Evolutionary conservation across 257 asterid genomes (phyloP).

Genomic region (Nicotiana undulata): DNA sequence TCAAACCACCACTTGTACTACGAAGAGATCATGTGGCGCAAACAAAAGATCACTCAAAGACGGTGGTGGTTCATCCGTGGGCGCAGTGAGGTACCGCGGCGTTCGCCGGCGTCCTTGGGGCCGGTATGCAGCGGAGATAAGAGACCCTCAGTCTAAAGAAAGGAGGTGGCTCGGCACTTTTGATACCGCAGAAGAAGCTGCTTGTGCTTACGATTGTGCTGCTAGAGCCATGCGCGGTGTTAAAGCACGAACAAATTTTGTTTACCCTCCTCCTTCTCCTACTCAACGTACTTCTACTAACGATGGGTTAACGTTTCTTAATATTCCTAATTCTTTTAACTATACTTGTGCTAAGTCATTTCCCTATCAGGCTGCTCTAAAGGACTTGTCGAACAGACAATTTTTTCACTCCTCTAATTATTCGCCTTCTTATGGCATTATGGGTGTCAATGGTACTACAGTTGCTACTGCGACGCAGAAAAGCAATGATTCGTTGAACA

Average conservation of each 20-base stretch:
- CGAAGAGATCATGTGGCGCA: slow-evolving; percentile 26
- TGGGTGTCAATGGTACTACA: neutral
- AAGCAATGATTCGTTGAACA: neutral
- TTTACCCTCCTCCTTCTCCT: slow-evolving; percentile 47
- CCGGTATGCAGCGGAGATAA: slow-evolving; percentile 85
- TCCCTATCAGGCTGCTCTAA: neutral
- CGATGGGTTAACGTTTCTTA: neutral
- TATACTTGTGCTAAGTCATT: neutral
- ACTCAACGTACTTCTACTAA: slow-evolving; percentile 4
- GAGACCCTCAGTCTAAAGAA: slow-evolving; percentile 85
- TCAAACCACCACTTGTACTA: slow-evolving; percentile 15
- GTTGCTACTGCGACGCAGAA: neutral
- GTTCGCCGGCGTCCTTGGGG: slow-evolving; percentile 99
- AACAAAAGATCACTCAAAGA: slow-evolving; percentile 48
- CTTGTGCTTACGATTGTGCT: slow-evolving; percentile 87
- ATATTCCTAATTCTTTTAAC: neutral
- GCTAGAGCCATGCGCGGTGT: slow-evolving; percentile 95
- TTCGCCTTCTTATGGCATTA: slow-evolving; percentile 24
- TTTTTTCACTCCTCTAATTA: neutral
- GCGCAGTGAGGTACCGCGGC: slow-evolving; percentile 63
- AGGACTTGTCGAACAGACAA: neutral
- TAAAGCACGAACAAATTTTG: slow-evolving; percentile 77
- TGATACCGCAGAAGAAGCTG: slow-evolving; percentile 94
- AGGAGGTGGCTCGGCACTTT: slow-evolving; percentile 92
- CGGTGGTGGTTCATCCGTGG: slow-evolving; percentile 7